Conservation (phyloP, 352 stramenopile genomes). For the Pythium volutum region DNA sequence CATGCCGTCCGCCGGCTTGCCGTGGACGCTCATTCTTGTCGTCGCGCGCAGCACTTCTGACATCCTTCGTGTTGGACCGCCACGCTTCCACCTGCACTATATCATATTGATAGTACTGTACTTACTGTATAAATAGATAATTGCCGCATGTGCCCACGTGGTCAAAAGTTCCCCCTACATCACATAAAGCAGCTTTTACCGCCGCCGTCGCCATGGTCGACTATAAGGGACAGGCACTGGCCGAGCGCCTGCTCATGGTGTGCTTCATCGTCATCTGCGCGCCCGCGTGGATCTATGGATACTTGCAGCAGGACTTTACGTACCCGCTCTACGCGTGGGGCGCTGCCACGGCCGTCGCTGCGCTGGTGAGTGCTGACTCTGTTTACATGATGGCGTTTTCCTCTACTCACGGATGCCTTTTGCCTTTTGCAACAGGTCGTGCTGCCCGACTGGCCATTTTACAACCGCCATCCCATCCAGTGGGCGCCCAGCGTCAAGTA, state of each 20-base stretch:
- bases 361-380: conserved; percentile 37
- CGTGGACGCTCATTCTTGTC: conserved; percentile 41
- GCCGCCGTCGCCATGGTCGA: conserved; percentile 56
- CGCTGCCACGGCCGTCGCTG: conserved; percentile 48
- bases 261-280: conserved; percentile 76
- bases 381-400: background rate
- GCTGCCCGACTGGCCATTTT: conserved; percentile 80
- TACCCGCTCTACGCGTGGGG: conserved; percentile 76
- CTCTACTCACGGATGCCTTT: background rate
- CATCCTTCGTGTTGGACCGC: background rate
- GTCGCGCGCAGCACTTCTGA: conserved; percentile 1
- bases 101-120: background rate
- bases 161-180: conserved; percentile 9
- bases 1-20: conserved; percentile 81
- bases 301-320: conserved; percentile 77
- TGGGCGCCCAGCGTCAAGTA: conserved; percentile 80
- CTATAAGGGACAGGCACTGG: conserved; percentile 80
- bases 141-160: conserved; percentile 16
- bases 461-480: conserved; percentile 82
- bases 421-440: conserved; percentile 41
- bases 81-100: background rate
- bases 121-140: conserved; percentile 10
- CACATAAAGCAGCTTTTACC: background rate
- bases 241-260: conserved; percentile 57
- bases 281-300: conserved; percentile 83